Evolutionary conservation across 805 yeast genomes (phyloP).

Genomic region (Wickerhamomyces subpelliculosus): DNA sequence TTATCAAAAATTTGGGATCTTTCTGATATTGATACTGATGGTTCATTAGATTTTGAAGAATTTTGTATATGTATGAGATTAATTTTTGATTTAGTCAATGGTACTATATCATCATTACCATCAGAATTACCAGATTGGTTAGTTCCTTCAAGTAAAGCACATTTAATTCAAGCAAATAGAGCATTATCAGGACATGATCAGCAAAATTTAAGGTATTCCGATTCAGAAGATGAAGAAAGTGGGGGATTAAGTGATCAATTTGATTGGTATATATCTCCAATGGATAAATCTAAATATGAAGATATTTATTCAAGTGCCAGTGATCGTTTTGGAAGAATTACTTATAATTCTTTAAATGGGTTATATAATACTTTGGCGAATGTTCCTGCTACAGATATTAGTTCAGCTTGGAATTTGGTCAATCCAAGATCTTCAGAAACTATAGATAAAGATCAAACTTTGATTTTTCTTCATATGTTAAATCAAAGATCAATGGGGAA

Average conservation of each 20-base stretch:
- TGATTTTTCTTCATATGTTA: conserved; percentile 83
- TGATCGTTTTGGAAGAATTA: conserved; percentile 74
- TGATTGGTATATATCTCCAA: conserved; percentile 95
- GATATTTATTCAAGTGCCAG: conserved; percentile 66
- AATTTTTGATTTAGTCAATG: conserved; percentile 85
- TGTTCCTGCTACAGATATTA: conserved; percentile 78
- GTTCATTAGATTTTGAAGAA: conserved; percentile 90
- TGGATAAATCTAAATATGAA: conserved; percentile 74
- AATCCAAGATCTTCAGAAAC: conserved; percentile 85
- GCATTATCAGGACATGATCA: conserved; percentile 32
- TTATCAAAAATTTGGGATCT: conserved; percentile 84
- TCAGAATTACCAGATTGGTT: conserved; percentile 81
- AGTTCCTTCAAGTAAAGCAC: conserved; percentile 83
- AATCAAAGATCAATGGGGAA: conserved; percentile 84
- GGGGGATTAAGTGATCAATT: conserved; percentile 35
- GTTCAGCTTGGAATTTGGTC: conserved; percentile 91
- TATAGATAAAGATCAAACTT: conserved; percentile 88
- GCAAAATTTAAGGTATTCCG: conserved; percentile 31
- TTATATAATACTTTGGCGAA: conserved; percentile 61
- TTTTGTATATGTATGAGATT: conserved; percentile 96
- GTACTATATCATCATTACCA: conserved; percentile 57
- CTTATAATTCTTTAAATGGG: conserved; percentile 62
- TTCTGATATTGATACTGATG: conserved; percentile 90
- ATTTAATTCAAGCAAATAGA: conserved; percentile 74
- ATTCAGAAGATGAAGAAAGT: conserved; percentile 48